Conservation (phyloP, 257 asterid genomes). For the Vinca minor region DNA sequence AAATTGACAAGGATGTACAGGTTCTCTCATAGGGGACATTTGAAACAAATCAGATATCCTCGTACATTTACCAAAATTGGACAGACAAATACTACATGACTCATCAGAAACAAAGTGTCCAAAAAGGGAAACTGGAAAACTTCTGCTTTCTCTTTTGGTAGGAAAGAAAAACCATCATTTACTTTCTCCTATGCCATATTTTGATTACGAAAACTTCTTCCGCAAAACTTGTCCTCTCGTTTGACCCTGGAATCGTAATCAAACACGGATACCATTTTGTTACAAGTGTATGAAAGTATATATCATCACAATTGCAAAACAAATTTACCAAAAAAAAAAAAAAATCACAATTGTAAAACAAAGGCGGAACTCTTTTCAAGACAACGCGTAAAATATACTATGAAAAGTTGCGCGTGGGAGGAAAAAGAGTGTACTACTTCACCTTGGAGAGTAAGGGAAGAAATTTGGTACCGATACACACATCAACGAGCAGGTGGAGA, state of each 20-base stretch:
- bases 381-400: not conserved
- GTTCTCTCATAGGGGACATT: not conserved
- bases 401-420: not conserved
- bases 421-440: not conserved
- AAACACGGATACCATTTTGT: not conserved
- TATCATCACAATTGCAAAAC: not conserved
- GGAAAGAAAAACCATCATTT: not conserved
- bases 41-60: not conserved
- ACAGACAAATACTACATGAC: not conserved
- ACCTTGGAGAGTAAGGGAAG: conserved; percentile 4
- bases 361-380: not conserved
- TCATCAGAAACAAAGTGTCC: not conserved
- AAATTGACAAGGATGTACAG: conserved; percentile 2
- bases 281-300: not conserved
- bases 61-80: not conserved
- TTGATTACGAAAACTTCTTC: not conserved
- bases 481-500: conserved; percentile 17
- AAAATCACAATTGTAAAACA: too few relatives aligned
- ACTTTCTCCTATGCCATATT: not conserved
- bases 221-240: not conserved
- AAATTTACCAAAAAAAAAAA: too few relatives aligned
- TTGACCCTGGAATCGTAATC: not conserved
- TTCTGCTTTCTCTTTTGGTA: not conserved
- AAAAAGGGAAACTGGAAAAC: not conserved
- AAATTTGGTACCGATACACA: not conserved